These are phyloP conservation scores for Penicillium coffeae DNA, from an alignment of 495 filamentous ascomycete genomes.

Conservation along the genomic window DNA sequence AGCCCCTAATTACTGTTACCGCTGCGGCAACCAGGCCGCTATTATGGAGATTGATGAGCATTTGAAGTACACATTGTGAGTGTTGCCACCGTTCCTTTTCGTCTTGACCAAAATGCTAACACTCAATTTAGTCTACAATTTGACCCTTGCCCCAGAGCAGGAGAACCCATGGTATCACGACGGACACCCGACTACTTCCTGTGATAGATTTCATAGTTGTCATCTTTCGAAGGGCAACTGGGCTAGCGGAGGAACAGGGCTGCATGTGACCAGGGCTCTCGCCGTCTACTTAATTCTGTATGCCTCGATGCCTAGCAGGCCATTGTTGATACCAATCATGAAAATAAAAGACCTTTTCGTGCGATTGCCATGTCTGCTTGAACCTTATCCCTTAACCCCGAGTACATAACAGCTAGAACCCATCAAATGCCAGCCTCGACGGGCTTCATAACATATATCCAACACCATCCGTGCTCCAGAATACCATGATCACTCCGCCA, in stretches of 20 bases:
- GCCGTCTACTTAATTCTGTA: slow-evolving; percentile 36
- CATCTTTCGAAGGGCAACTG: slow-evolving; percentile 28
- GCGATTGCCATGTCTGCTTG: too few species aligned
- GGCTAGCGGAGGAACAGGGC: slow-evolving; percentile 26
- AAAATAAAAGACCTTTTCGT: slow-evolving; percentile 42
- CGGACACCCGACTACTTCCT: slow-evolving; percentile 98
- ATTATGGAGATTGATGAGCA: slow-evolving; percentile 99
- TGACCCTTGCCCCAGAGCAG: slow-evolving; percentile 94
- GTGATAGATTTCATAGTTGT: slow-evolving; percentile 49
- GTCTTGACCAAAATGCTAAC: slow-evolving; percentile 10
- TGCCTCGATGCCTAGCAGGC: slow-evolving; percentile 33
- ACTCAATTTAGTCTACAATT: slow-evolving; percentile 79
- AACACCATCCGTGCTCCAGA: too few species aligned
- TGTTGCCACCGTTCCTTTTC: slow-evolving; percentile 16
- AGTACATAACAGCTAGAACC: too few species aligned
- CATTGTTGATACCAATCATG: slow-evolving; percentile 50
- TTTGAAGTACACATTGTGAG: slow-evolving; percentile 99
- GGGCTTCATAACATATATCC: too few species aligned
- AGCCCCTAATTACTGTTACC: slow-evolving; percentile 97
- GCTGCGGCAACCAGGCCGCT: slow-evolving; percentile 97
- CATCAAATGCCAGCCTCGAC: too few species aligned
- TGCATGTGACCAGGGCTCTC: slow-evolving; percentile 31
- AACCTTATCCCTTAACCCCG: too few species aligned
- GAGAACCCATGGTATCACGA: slow-evolving; percentile 98
- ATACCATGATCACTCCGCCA: neutral